These are phyloP conservation scores for Chloris gayana DNA, from an alignment of 176 grass and related monocot species.

Conservation along the genomic window DNA sequence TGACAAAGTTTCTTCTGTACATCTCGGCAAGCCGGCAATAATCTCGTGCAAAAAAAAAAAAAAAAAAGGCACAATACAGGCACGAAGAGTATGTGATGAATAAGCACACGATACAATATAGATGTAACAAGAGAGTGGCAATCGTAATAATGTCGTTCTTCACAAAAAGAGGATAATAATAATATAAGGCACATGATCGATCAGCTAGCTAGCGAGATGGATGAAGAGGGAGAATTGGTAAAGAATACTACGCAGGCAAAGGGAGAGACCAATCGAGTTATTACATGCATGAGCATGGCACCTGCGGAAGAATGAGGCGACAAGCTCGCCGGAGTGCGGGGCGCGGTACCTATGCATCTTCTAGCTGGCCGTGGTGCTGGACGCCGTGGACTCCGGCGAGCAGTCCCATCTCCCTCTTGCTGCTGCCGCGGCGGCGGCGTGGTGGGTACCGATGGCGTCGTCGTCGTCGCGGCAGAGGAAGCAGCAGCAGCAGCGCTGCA, in stretches of 20 bases:
- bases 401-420: neutral
- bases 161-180: neutral
- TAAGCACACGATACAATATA: neutral
- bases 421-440: neutral
- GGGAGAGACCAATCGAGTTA: neutral
- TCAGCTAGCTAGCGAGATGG: conserved; percentile 11
- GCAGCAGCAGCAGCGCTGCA: conserved; percentile 40
- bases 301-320: too few relatives aligned
- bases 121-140: neutral
- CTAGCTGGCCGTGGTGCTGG: conserved; percentile 43
- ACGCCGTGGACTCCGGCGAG: conserved; percentile 50
- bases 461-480: neutral
- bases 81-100: conserved; percentile 7
- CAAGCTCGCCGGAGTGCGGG: too few relatives aligned
- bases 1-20: neutral
- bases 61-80: neutral
- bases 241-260: neutral
- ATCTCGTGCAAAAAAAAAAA: conserved; percentile 26
- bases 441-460: neutral
- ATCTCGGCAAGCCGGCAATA: conserved; percentile 3
- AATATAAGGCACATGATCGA: neutral
- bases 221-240: neutral
- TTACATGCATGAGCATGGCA: too few relatives aligned
- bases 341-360: neutral
- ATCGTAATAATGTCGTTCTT: neutral